Evolutionary conservation across 805 yeast genomes (phyloP), one percentile per base, ranked within the genome.

Genomic region (Starmerella ratchasimensis): DNA sequence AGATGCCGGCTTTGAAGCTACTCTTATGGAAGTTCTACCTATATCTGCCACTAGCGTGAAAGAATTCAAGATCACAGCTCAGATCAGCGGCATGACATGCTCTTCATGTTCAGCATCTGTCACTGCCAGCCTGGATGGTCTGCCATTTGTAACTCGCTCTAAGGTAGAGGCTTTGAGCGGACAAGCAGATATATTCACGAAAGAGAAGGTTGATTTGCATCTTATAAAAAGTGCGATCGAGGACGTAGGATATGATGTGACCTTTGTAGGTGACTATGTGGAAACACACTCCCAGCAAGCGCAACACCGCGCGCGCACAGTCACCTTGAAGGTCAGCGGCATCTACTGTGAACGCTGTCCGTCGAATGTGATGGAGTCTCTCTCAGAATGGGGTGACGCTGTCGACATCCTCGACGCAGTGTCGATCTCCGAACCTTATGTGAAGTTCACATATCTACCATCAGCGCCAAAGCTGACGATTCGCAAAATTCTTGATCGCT

Each of bases 301-400:
- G 2, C 64, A 67, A 43, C 64, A 62, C 29, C 62, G 58, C 31
- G 62, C 77, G 3, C 64, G 88, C 46, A 63, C 74, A 0, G 68
- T 78, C 31, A 69, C 69, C 42, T 58, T 80, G 38, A 63, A 60
- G 30, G 63, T 78, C 7, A 62, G 62, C 1, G 84, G 84, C 1
- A 76, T 79, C 81, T 74, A 58, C 52, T 80, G 88, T 57, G 69
- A 64, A 46, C 71, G 74, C 50, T 80, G 88, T 52, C 88, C 88
- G 1, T 67, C 63, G 24, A 52, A 64, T 1, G 64, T 79, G 22
- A 67, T 65, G 50, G 56, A 62, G 3, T 67, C 67, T 23, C 58
- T 80, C 29, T 49, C 58, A 1, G 60, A 62, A 5, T 72, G 64
- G 45, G 84, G 81, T 37, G 69, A 68, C 25, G 71, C 75, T 1